Conservation (phyloP, 1,284 basidiomycete genomes). For the Cryptococcus amylolentus region DNA sequence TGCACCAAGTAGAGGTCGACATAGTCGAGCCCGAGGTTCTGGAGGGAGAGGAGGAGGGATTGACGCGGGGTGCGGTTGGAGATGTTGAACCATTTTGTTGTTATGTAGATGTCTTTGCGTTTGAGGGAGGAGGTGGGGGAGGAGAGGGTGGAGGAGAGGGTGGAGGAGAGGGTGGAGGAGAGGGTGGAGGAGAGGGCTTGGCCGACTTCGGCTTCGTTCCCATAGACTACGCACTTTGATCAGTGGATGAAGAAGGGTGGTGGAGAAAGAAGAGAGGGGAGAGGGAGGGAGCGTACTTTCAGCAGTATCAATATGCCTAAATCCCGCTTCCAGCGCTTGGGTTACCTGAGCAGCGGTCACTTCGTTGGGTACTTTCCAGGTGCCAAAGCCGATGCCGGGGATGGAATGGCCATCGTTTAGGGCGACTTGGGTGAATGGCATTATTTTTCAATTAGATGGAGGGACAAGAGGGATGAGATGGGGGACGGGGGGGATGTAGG, state of each 20-base stretch:
- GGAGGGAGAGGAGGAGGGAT: slow-evolving; percentile 59
- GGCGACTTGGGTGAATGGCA: slow-evolving; percentile 35
- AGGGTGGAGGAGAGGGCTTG: slow-evolving; percentile 35
- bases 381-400: slow-evolving; percentile 46
- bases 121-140: slow-evolving; percentile 21
- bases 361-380: slow-evolving; percentile 44
- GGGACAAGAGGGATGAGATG: background rate
- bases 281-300: slow-evolving; percentile 24
- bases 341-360: slow-evolving; percentile 32
- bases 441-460: slow-evolving; percentile 1
- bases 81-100: slow-evolving; percentile 62
- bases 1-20: slow-evolving; percentile 66
- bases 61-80: slow-evolving; percentile 56
- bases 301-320: slow-evolving; percentile 48
- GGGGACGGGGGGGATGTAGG: background rate
- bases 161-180: slow-evolving; percentile 33
- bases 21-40: slow-evolving; percentile 63
- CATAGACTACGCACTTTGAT: slow-evolving; percentile 25
- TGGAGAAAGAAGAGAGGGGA: too few species aligned
- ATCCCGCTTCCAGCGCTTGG: slow-evolving; percentile 45
- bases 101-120: slow-evolving; percentile 54
- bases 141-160: too few species aligned
- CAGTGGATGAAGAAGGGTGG: background rate
- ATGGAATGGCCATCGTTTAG: slow-evolving; percentile 49
- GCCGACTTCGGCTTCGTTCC: slow-evolving; percentile 52